These are phyloP conservation scores for Pisolithus marmoratus DNA, from an alignment of 768 basidiomycete species.

Conservation along the genomic window DNA sequence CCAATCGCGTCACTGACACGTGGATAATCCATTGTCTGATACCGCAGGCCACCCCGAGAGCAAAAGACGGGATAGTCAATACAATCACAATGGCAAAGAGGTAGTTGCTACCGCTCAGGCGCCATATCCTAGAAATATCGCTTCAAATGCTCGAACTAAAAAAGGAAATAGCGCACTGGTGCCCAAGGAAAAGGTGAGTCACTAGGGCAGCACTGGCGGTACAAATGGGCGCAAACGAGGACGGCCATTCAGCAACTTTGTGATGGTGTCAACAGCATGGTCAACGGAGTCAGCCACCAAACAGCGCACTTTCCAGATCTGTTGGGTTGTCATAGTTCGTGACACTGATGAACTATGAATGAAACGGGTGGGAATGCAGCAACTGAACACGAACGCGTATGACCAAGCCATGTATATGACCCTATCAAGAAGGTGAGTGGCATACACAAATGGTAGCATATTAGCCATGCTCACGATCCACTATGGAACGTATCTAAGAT, in stretches of 20 bases:
- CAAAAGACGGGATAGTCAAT: slow-evolving; percentile 34
- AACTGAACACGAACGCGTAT: slow-evolving; percentile 9
- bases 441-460: background rate
- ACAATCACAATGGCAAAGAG: slow-evolving; percentile 32
- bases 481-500: slow-evolving; percentile 17
- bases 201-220: slow-evolving; percentile 42
- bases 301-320: slow-evolving; percentile 3
- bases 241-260: slow-evolving; percentile 41
- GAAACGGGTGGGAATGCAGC: background rate
- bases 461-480: slow-evolving; percentile 6
- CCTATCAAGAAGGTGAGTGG: background rate
- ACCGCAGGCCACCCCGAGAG: slow-evolving; percentile 40
- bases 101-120: slow-evolving; percentile 7
- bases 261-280: background rate
- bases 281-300: background rate
- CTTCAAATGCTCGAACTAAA: background rate
- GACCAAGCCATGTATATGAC: slow-evolving; percentile 15
- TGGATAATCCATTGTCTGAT: slow-evolving; percentile 37
- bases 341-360: slow-evolving; percentile 4
- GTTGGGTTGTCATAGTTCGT: slow-evolving; percentile 10
- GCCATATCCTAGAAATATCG: slow-evolving; percentile 9
- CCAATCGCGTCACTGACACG: slow-evolving; percentile 26
- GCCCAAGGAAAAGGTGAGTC: slow-evolving; percentile 44
- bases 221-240: slow-evolving; percentile 44
- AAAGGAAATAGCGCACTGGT: slow-evolving; percentile 29